Evolutionary conservation across 306 rosid species (phyloP), one percentile per base, ranked within the genome.

Genomic region (Corylus heterophylla): DNA sequence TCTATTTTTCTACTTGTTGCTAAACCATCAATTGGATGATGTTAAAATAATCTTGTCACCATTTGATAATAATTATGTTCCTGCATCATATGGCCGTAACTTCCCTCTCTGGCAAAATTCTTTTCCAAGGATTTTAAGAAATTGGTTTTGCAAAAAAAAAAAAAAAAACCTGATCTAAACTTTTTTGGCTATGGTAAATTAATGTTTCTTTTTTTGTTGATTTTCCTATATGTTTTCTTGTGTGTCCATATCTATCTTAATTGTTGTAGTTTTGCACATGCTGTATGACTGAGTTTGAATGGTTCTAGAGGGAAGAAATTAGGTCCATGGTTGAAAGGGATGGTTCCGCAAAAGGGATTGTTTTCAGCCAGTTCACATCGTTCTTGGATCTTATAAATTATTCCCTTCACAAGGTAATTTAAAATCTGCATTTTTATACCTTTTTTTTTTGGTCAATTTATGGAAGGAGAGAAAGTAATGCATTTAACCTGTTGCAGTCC

Each of bases 331-430:
- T 92, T 49, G 98, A 92, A 88, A 86, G 88, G 83, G 98, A 95
- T 89, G 98, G 98, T 62, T 95, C 97, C 27, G 97, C 98, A 55
- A 92, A 92, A 83, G 98, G 89, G 78, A 92, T 95, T 83, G 98
- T 91, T 80, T 95, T 92, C 79, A 90, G 98, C 86, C 98, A 95
- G 88, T 92, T 95, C 93, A 89, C 98, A 16, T 87, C 97, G 59
- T 95, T 95, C 86, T 85, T 95, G 96, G 98, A 95, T 89, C 91
- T 92, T 78, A 95, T 95, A 75, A 90, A 86, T 85, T 89, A 88
- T 88, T 87, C 98, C 71, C 73, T 95, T 45, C 74, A 79, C 27
- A 89, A 89, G 98, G 98, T 95, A 76, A 80, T 79, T 78, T 47
- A 39, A 69, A 11, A 18, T 48, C 11, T 45, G 35, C 29, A 13